Evolutionary conservation across 2,329 filamentous ascomycete species (phyloP), one percentile per base, ranked within the genome.

Genomic region (Ophiostoma australiae): DNA sequence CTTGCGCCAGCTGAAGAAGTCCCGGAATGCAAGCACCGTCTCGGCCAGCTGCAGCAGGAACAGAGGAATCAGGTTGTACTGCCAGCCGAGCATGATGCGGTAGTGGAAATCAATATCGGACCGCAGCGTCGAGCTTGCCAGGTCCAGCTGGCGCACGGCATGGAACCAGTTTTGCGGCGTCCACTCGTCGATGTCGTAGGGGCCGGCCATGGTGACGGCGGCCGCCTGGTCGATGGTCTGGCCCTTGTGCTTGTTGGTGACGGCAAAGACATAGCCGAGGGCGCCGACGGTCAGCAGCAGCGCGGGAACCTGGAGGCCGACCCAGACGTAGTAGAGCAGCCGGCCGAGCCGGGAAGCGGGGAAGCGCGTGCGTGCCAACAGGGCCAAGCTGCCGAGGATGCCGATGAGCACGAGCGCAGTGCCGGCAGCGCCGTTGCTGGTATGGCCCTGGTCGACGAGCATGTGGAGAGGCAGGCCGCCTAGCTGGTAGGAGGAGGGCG

Each of bases 381-480:
- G 75, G 1, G 76, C 76, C 11, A 80, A 23, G 20, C 77, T 71
- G 33, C 80, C 80, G 11, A 76, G 77, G n/a, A 78, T 69, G 4
- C 77, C 78, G 68, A 80, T 75, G 1, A 80, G 70, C 1, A 81
- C 74, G 39, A 81, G 74, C 0, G 77, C 79, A 1, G 78, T 80
- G 5, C 79, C 80, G 10, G 78, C 78, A 1, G 83, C 82, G 37
- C 78, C 79, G 55, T 83, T 81, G 69, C 78, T 79, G 35, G 81
- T 81, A 72, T 83, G 78, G 17, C 81, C 81, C 65, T 81, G 80
- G 72, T 82, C 75, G 63, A 80, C 76, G 71, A 84, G 74, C 17
- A 81, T 71, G 58, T 77, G 52, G 3, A 72, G 69, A 1, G 81
- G 80, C 2, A 75, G 71, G 65, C 79, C 79, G 11, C 74, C 69